Conservation (phyloP, 192 early-diverging fungal genomes). For the Mortierella antarctica region DNA sequence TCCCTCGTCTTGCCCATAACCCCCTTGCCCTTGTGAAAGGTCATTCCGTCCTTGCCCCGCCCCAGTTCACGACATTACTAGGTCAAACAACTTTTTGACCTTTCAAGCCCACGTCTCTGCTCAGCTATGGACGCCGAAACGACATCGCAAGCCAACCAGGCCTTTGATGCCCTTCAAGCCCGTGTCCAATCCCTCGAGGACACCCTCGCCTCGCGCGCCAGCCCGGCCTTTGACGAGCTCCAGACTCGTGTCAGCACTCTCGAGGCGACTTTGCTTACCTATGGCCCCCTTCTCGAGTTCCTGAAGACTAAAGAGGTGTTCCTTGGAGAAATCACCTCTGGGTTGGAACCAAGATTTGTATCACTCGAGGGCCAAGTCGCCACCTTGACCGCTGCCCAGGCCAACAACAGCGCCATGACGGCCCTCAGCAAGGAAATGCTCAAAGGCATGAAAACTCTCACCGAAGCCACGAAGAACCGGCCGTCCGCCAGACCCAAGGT, state of each 20-base stretch:
- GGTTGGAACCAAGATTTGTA: too few species aligned
- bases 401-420: too few species aligned
- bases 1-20: too few species aligned
- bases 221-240: not conserved
- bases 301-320: too few species aligned
- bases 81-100: not conserved
- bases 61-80: constrained; percentile 2
- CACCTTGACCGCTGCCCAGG: too few species aligned
- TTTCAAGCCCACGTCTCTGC: not conserved
- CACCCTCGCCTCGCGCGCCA: not conserved
- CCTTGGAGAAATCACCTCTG: too few species aligned
- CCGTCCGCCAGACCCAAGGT: not conserved
- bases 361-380: too few species aligned
- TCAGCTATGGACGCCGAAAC: not conserved
- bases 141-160: not conserved
- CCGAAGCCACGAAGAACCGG: not conserved
- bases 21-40: not conserved
- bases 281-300: too few species aligned
- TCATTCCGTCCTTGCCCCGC: too few species aligned
- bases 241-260: not conserved
- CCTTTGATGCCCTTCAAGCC: not conserved
- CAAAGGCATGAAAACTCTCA: not conserved
- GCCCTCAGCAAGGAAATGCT: too few species aligned
- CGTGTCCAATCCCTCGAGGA: not conserved
- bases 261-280: not conserved